phyloP scores from a whole-genome alignment of 164 flowering plant species.

The Sedum album region DNA sequence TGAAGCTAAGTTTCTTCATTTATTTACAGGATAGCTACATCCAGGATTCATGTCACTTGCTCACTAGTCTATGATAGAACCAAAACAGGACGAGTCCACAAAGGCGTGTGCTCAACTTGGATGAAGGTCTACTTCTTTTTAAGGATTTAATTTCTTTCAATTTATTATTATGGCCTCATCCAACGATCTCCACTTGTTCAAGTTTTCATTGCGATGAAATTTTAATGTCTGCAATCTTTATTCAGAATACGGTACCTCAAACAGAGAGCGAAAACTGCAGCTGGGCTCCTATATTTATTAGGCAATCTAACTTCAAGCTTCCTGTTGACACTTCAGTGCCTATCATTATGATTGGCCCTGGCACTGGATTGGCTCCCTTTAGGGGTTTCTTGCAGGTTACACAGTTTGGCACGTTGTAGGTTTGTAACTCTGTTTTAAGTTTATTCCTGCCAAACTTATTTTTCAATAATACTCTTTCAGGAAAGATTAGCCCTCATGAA shows the following conservation, averaged over 20 bases:
- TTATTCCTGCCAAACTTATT: background rate
- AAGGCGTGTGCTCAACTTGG: conserved; percentile 97
- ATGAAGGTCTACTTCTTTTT: conserved; percentile 57
- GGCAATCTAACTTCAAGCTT: conserved; percentile 87
- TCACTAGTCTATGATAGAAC: conserved; percentile 75
- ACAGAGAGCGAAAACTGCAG: conserved; percentile 66
- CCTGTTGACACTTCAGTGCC: conserved; percentile 73
- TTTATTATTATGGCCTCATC: background rate
- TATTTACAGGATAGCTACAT: conserved; percentile 56
- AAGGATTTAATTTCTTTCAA: background rate
- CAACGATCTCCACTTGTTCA: too few species aligned
- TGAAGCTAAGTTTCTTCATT: conserved; percentile 1
- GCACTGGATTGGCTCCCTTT: conserved; percentile 98
- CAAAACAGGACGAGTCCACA: conserved; percentile 83
- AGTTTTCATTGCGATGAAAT: too few species aligned
- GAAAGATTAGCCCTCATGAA: conserved; percentile 82
- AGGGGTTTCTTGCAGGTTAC: conserved; percentile 93
- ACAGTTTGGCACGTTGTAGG: background rate
- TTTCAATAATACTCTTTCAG: conserved; percentile 27
- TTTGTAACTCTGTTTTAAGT: background rate
- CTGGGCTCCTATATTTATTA: conserved; percentile 80
- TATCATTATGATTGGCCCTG: conserved; percentile 95
- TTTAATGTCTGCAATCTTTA: background rate
- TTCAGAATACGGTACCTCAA: conserved; percentile 62
- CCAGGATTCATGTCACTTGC: conserved; percentile 93